Conservation (phyloP, 2,329 filamentous ascomycete species). For the Penicillium sp. region DNA sequence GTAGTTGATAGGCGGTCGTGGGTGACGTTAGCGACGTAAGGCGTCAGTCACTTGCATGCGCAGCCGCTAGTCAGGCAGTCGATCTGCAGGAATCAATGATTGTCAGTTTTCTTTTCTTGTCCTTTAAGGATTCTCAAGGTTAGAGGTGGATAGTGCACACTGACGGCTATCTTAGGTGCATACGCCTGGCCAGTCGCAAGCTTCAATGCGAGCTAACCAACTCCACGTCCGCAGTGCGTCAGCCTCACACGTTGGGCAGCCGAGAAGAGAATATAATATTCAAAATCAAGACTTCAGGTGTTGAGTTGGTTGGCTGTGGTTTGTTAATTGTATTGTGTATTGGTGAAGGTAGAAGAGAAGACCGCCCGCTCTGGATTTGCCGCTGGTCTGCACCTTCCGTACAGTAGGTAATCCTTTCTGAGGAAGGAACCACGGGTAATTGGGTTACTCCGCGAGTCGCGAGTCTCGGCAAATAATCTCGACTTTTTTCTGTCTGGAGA, state of each 20-base stretch:
- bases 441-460: too few species aligned
- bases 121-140: background rate
- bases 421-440: too few species aligned
- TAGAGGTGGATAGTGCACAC: too few species aligned
- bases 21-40: background rate
- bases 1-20: background rate
- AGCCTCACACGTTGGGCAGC: slow-evolving; percentile 40
- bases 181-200: slow-evolving; percentile 12
- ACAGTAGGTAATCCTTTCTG: slow-evolving; percentile 5
- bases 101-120: background rate
- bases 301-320: background rate
- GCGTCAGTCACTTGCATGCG: slow-evolving; percentile 7
- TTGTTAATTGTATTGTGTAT: background rate
- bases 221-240: slow-evolving; percentile 20
- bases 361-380: background rate
- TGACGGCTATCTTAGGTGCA: slow-evolving; percentile 18
- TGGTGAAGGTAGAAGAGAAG: background rate
- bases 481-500: too few species aligned
- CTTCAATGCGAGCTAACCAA: slow-evolving; percentile 18
- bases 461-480: too few species aligned
- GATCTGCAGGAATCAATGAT: background rate
- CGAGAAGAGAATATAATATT: slow-evolving; percentile 1
- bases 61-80: background rate
- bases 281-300: too few species aligned
- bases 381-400: slow-evolving; percentile 10